Evolutionary conservation across 2,329 filamentous ascomycete genomes (phyloP).

Genomic region (Colletotrichum euphorbiae): DNA sequence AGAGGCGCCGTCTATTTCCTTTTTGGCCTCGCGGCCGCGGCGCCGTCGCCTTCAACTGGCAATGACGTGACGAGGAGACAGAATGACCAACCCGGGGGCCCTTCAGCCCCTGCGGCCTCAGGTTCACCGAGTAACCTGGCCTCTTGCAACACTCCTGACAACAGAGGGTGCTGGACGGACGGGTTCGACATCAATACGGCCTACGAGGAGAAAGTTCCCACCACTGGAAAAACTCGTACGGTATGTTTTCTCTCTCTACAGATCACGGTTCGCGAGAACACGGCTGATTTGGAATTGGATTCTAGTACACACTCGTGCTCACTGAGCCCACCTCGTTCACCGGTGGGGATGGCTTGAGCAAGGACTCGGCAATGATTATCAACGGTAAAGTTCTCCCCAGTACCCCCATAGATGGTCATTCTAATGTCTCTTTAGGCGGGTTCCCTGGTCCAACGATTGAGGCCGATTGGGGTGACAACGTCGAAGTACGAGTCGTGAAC

Average conservation of each 20-base stretch:
- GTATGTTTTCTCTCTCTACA: slow-evolving; percentile 11
- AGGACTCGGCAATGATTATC: slow-evolving; percentile 43
- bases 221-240: slow-evolving; percentile 42
- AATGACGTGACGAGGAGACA: slow-evolving; percentile 24
- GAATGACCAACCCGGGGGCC: background rate
- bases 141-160: slow-evolving; percentile 43
- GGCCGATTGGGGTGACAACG: slow-evolving; percentile 63
- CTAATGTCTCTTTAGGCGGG: slow-evolving; percentile 20
- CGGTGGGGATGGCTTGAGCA: slow-evolving; percentile 40
- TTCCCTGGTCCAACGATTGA: slow-evolving; percentile 59
- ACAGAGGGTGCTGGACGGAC: slow-evolving; percentile 43
- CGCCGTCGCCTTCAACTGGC: slow-evolving; percentile 1
- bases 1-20: slow-evolving; percentile 25
- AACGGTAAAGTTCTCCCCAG: slow-evolving; percentile 36
- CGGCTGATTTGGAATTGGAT: background rate
- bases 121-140: background rate
- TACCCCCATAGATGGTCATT: no score
- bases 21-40: slow-evolving; percentile 25
- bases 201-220: slow-evolving; percentile 48
- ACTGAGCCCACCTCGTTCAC: slow-evolving; percentile 37
- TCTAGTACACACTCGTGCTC: slow-evolving; percentile 40
- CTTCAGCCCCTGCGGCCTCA: background rate
- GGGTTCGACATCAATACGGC: slow-evolving; percentile 47
- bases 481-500: slow-evolving; percentile 74
- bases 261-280: background rate